Evolutionary conservation across 768 basidiomycete genomes (phyloP).

Genomic region (Gloeophyllum trabeum): DNA sequence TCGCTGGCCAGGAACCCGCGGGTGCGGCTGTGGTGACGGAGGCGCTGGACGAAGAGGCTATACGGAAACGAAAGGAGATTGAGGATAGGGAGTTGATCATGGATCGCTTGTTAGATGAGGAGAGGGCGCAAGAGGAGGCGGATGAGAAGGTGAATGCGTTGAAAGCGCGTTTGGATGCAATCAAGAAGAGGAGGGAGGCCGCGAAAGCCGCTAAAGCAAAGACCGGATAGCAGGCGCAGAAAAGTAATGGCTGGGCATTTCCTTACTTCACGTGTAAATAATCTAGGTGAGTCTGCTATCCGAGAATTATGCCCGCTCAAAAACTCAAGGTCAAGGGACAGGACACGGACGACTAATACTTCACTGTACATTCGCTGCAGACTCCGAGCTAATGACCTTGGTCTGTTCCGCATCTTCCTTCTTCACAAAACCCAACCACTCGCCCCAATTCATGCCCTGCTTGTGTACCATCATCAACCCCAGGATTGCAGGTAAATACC

Average conservation of each 20-base stretch:
- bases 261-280: too few relatives aligned
- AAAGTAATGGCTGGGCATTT: too few relatives aligned
- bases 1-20: constrained; percentile 8
- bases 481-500: constrained; percentile 85
- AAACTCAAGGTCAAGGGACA: too few relatives aligned
- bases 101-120: constrained; percentile 78
- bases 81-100: constrained; percentile 79
- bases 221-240: too few relatives aligned
- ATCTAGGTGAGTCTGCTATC: too few relatives aligned
- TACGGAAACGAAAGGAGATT: constrained; percentile 39
- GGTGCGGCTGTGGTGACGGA: constrained; percentile 1
- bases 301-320: too few relatives aligned
- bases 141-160: constrained; percentile 61
- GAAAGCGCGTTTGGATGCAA: constrained; percentile 52
- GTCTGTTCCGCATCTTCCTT: constrained; percentile 11
- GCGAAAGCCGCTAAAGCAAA: constrained; percentile 14
- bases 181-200: constrained; percentile 35
- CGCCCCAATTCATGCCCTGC: constrained; percentile 67
- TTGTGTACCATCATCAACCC: constrained; percentile 96
- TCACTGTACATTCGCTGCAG: too few relatives aligned
- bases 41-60: constrained; percentile 32
- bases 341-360: too few relatives aligned
- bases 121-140: constrained; percentile 80
- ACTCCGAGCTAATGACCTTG: too few relatives aligned
- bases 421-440: constrained; percentile 39